These are phyloP conservation scores for Angophora floribunda DNA, from an alignment of 345 rosid species.

Conservation along the genomic window DNA sequence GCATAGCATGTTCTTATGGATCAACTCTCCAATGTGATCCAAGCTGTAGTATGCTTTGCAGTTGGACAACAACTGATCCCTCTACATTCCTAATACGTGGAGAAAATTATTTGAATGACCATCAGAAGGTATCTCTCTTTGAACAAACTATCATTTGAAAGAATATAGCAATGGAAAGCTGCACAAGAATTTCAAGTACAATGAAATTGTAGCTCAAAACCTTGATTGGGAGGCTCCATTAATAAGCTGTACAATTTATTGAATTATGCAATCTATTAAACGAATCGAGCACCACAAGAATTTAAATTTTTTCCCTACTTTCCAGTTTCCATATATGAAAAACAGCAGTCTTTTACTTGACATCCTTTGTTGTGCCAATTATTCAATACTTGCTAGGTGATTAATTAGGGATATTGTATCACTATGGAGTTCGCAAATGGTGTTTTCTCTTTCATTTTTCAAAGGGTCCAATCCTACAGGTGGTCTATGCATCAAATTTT, in stretches of 20 bases:
- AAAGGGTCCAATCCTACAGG: background rate
- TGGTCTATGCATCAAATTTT: background rate
- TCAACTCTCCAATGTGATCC: slow-evolving; percentile 65
- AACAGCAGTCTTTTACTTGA: background rate
- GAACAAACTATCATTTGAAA: background rate
- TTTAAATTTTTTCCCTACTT: background rate
- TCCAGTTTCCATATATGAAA: background rate
- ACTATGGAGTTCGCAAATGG: background rate
- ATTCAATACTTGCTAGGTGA: background rate
- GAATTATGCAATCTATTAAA: background rate
- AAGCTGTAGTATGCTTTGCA: slow-evolving; percentile 43
- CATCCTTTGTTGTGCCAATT: background rate
- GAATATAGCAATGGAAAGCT: background rate
- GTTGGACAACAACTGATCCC: slow-evolving; percentile 73
- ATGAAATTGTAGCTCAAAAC: background rate
- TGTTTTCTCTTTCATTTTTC: background rate
- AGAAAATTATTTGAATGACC: slow-evolving; percentile 54
- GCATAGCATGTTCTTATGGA: slow-evolving; percentile 38
- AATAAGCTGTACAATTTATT: background rate
- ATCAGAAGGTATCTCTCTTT: slow-evolving; percentile 40
- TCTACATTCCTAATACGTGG: slow-evolving; percentile 76
- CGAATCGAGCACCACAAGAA: background rate
- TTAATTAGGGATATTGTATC: background rate
- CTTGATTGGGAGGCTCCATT: background rate
- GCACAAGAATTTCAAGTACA: background rate